Evolutionary conservation across 2,329 filamentous ascomycete genomes (phyloP), one percentile per base, ranked within the genome.

Genomic region (Scleromitrula shiraiana): DNA sequence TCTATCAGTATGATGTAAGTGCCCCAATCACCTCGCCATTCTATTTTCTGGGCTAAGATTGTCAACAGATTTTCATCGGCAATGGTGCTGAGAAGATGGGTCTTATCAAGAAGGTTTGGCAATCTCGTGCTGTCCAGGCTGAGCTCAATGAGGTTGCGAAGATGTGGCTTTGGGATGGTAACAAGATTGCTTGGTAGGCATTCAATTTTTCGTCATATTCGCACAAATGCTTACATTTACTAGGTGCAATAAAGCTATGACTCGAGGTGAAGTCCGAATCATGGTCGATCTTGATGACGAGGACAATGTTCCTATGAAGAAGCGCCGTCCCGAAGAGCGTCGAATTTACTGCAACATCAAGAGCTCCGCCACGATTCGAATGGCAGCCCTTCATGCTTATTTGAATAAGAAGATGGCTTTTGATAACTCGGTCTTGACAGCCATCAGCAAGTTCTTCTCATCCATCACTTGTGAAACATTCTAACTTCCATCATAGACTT

Each of bases 1-100:
- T 96, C 19, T 82, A 82, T 53, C 90, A 96, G 62, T 97, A 91
- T 58, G 88, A 95, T 68, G 86, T 90, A 69, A 75, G 84, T 75
- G 42, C 32, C 26, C n/a, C 30, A 33, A 15, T n/a, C n/a, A n/a
- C n/a, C n/a, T n/a, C n/a, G n/a, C n/a, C n/a, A n/a, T n/a, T n/a
- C n/a, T n/a, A n/a, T n/a, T n/a, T n/a, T n/a, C n/a, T n/a, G n/a
- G n/a, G n/a, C n/a, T n/a, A n/a, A n/a, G 39, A 37, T 6, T 15
- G 33, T 48, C 10, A 24, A 12, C 42, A 88, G 85, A 70, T 95
- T 22, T 62, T 74, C 4, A 74, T 91, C 36, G 78, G 81, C 2
- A 78, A 74, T 1, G 80, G 80, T 7, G 69, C 67, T 0, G 75
- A 83, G 49, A 87, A 84, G 65, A 61, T 68, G 3, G 76, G 76